These are phyloP conservation scores for Ustilago cynodontis DNA, from an alignment of 1,284 basidiomycete species.

Conservation along the genomic window DNA sequence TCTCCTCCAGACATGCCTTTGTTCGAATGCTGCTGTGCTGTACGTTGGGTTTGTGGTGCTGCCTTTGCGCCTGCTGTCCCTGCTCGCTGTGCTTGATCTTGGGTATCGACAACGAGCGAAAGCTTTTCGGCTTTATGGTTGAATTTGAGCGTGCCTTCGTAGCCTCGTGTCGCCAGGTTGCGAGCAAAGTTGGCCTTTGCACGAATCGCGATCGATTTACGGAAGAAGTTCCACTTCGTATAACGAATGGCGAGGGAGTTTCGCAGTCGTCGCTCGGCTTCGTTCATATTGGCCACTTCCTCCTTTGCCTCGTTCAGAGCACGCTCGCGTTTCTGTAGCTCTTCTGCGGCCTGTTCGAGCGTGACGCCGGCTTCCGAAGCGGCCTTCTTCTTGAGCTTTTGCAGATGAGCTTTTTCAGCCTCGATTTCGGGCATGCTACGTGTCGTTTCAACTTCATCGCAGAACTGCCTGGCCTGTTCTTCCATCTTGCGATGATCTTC, in stretches of 20 bases:
- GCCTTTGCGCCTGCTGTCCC: slow-evolving; percentile 75
- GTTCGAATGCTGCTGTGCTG: slow-evolving; percentile 58
- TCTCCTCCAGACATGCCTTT: slow-evolving; percentile 84
- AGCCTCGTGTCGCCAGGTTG: slow-evolving; percentile 84
- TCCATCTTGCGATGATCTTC: slow-evolving; percentile 70
- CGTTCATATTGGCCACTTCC: slow-evolving; percentile 77
- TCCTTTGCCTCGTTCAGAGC: slow-evolving; percentile 72
- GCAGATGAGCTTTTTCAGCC: slow-evolving; percentile 75
- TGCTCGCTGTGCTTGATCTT: slow-evolving; percentile 16
- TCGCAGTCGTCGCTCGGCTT: slow-evolving; percentile 32
- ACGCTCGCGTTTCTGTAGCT: slow-evolving; percentile 74
- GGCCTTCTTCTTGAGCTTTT: slow-evolving; percentile 78
- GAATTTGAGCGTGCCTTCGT: slow-evolving; percentile 74
- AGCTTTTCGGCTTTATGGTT: slow-evolving; percentile 81
- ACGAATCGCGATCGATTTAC: slow-evolving; percentile 84
- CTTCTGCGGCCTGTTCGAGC: slow-evolving; percentile 80
- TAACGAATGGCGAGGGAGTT: slow-evolving; percentile 35
- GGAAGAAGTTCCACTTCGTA: slow-evolving; percentile 85
- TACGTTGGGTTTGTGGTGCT: slow-evolving; percentile 75
- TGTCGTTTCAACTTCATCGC: slow-evolving; percentile 74
- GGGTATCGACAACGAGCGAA: slow-evolving; percentile 76
- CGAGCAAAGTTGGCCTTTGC: slow-evolving; percentile 85
- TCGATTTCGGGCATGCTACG: slow-evolving; percentile 76
- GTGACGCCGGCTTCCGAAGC: slow-evolving; percentile 76
- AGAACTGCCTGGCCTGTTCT: slow-evolving; percentile 77